These are phyloP conservation scores for Hansenula anomala DNA, from an alignment of 1,139 yeast genomes.

Conservation along the genomic window DNA sequence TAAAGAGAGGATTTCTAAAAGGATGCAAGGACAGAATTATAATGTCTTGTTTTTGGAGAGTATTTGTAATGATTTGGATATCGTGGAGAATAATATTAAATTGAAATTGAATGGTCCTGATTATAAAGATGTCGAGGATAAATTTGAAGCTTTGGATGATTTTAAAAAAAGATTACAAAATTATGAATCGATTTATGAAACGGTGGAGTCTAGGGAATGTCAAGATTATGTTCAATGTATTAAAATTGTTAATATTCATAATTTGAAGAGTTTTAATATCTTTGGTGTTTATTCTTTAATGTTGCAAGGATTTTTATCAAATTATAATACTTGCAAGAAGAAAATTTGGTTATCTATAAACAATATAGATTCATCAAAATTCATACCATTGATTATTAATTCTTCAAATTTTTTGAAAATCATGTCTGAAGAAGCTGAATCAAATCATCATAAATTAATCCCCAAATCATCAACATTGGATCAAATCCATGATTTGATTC, in stretches of 20 bases:
- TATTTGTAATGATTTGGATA: slow-evolving; percentile 63
- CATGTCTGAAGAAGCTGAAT: slow-evolving; percentile 1
- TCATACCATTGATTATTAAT: slow-evolving; percentile 2
- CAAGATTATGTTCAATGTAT: slow-evolving; percentile 52
- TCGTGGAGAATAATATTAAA: slow-evolving; percentile 69
- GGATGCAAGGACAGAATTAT: slow-evolving; percentile 54
- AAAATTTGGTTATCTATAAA: slow-evolving; percentile 16
- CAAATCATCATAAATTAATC: not conserved
- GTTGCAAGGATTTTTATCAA: slow-evolving; percentile 15
- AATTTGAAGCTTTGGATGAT: slow-evolving; percentile 63
- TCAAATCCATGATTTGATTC: slow-evolving; percentile 17
- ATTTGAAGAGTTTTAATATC: slow-evolving; percentile 72
- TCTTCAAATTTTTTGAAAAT: slow-evolving; percentile 3
- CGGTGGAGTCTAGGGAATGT: slow-evolving; percentile 60
- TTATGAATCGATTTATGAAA: slow-evolving; percentile 77
- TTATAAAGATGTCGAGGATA: slow-evolving; percentile 61
- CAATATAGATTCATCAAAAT: slow-evolving; percentile 1
- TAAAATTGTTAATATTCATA: slow-evolving; percentile 88
- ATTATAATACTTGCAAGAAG: slow-evolving; percentile 15
- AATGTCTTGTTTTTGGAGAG: slow-evolving; percentile 76
- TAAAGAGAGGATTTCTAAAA: slow-evolving; percentile 37
- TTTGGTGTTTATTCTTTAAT: slow-evolving; percentile 54
- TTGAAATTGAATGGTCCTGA: slow-evolving; percentile 84
- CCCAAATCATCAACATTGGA: slow-evolving; percentile 6
- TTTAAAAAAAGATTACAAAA: slow-evolving; percentile 69